phyloP scores from a whole-genome alignment of 2,329 filamentous ascomycete species.

The Aspergillus sp. region DNA sequence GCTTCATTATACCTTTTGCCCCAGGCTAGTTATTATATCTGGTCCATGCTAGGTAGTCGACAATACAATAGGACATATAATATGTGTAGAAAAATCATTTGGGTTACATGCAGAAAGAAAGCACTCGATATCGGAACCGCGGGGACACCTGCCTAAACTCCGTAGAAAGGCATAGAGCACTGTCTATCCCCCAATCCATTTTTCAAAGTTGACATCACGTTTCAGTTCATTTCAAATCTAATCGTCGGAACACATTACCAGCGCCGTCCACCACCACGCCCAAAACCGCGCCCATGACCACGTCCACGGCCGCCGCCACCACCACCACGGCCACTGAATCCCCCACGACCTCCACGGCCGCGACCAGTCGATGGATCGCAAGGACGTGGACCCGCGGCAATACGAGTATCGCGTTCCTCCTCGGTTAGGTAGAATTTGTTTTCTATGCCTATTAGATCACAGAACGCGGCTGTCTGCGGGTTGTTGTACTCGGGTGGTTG shows the following conservation, averaged over 20 bases:
- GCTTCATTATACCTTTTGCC: not conserved
- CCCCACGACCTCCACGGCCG: conserved; percentile 21
- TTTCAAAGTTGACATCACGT: not conserved
- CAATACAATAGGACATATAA: not conserved
- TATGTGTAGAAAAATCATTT: not conserved
- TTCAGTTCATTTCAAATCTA: not conserved
- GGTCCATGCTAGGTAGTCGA: not conserved
- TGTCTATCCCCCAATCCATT: not conserved
- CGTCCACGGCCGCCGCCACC: conserved; percentile 21
- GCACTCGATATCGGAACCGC: not conserved
- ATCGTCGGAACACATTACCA: not conserved
- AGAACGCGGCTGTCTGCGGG: conserved; percentile 80
- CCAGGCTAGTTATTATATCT: not conserved
- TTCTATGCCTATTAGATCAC: conserved; percentile 70
- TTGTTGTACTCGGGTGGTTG: conserved; percentile 81
- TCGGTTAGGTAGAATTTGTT: conserved; percentile 75
- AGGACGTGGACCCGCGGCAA: conserved; percentile 57
- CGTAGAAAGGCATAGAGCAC: not conserved
- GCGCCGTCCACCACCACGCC: not conserved
- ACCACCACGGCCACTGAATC: conserved; percentile 18
- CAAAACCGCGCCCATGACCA: not conserved
- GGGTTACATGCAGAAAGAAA: not conserved
- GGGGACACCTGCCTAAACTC: not conserved
- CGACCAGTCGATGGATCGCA: conserved; percentile 17
- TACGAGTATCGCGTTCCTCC: conserved; percentile 65